A percentile compares a stretch with the other conserved stretches of the same genome.
Conservation (phyloP, 192 early-diverging fungal species). For the Pilaira anomala region DNA sequence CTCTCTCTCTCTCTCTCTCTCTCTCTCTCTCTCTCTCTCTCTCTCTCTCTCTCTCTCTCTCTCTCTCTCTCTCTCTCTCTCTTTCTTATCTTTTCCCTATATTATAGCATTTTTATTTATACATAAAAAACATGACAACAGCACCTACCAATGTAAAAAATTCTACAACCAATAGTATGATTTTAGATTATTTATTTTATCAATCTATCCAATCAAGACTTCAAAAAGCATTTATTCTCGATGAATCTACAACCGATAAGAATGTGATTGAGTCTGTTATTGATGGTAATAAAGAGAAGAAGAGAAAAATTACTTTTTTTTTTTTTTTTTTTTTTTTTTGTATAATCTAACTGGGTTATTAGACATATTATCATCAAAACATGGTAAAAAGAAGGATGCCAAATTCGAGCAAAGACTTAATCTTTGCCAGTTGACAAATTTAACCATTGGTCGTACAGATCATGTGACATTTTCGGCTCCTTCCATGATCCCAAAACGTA, state of each 20-base stretch:
- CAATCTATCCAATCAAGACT: conserved; percentile 51
- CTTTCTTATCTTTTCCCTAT: too few species aligned
- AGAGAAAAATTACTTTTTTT: not conserved
- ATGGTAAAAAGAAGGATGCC: conserved; percentile 25
- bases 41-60: not conserved
- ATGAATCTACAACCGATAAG: conserved; percentile 35
- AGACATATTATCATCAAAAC: not conserved
- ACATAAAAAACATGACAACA: not conserved
- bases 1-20: not conserved
- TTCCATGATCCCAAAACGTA: not conserved
- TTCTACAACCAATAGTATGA: conserved; percentile 49
- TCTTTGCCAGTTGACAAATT: conserved; percentile 52
- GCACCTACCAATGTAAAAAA: not conserved
- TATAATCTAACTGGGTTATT: not conserved
- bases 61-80: not conserved
- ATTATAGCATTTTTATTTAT: too few species aligned
- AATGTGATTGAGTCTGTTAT: conserved; percentile 54
- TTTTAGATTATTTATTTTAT: conserved; percentile 51
- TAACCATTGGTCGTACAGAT: conserved; percentile 49
- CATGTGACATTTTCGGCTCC: conserved; percentile 35
- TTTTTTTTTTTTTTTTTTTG: not conserved
- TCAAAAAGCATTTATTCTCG: conserved; percentile 40
- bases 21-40: not conserved
- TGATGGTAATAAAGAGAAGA: not conserved
- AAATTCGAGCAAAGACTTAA: conserved; percentile 51